Evolutionary conservation across 2,329 filamentous ascomycete genomes (phyloP).

Genomic region (Trichocomaceae sp.): DNA sequence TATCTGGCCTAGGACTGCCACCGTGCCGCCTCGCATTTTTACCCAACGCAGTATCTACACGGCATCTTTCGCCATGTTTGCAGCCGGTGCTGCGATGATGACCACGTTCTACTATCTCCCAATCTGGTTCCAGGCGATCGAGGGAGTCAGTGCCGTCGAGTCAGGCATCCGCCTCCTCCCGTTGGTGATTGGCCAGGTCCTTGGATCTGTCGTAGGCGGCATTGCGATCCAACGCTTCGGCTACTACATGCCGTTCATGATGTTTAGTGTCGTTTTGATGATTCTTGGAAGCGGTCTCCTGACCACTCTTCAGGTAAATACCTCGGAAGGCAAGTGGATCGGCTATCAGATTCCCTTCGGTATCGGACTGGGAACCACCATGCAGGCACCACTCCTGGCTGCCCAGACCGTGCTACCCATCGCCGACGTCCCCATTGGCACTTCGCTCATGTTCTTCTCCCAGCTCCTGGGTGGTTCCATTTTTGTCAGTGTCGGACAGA

Average conservation of each 20-base stretch:
- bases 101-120: slow-evolving; percentile 42
- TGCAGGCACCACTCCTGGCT: slow-evolving; percentile 16
- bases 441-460: slow-evolving; percentile 15
- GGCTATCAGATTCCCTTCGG: slow-evolving; percentile 22
- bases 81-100: slow-evolving; percentile 21
- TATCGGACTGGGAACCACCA: slow-evolving; percentile 15
- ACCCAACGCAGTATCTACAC: slow-evolving; percentile 33
- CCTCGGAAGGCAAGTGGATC: slow-evolving; percentile 18
- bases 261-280: slow-evolving; percentile 20
- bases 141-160: slow-evolving; percentile 16
- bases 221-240: slow-evolving; percentile 19
- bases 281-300: slow-evolving; percentile 26
- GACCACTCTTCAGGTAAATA: slow-evolving; percentile 25
- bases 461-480: slow-evolving; percentile 21
- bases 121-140: slow-evolving; percentile 43
- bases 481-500: slow-evolving; percentile 25
- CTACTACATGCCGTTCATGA: slow-evolving; percentile 22
- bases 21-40: slow-evolving; percentile 32
- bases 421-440: slow-evolving; percentile 14
- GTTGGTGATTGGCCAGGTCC: slow-evolving; percentile 21
- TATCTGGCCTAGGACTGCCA: slow-evolving; percentile 22
- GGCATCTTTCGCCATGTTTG: not conserved
- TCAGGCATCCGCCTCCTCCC: slow-evolving; percentile 6
- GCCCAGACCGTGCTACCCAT: slow-evolving; percentile 19
- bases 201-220: no score